A percentile compares a stretch with the other conserved stretches of the same genome.
Conservation (phyloP, 83 land plant genomes). For the Picea abies region DNA sequence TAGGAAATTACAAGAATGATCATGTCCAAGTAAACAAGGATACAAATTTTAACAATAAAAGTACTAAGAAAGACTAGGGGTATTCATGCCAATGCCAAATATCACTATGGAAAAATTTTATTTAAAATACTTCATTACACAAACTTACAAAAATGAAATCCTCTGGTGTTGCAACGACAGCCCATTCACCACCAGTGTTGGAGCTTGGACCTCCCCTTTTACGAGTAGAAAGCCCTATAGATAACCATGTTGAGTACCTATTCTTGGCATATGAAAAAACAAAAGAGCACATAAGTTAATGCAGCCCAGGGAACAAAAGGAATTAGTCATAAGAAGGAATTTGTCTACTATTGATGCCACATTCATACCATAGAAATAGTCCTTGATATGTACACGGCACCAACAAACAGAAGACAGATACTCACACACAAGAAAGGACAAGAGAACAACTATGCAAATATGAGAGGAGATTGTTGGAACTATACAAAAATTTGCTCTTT, state of each 20-base stretch:
- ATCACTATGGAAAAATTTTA: not conserved
- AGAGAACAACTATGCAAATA: too few relatives aligned
- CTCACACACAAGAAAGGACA: too few relatives aligned
- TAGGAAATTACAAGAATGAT: not conserved
- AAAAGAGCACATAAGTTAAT: not conserved
- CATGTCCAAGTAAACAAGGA: not conserved
- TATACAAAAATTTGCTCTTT: too few relatives aligned
- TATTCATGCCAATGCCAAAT: not conserved
- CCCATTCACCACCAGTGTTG: slow-evolving; percentile 71
- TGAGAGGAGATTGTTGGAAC: too few relatives aligned
- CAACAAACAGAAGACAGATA: too few relatives aligned
- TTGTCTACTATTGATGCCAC: not conserved
- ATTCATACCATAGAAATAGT: not conserved
- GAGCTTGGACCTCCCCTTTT: slow-evolving; percentile 41
- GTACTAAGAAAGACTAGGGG: not conserved
- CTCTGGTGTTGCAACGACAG: slow-evolving; percentile 65
- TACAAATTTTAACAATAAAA: not conserved
- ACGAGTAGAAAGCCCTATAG: slow-evolving; percentile 74
- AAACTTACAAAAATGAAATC: slow-evolving; percentile 80
- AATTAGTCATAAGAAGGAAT: too few relatives aligned
- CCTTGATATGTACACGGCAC: too few relatives aligned
- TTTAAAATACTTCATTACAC: not conserved
- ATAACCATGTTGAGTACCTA: slow-evolving; percentile 86
- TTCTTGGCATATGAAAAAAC: not conserved
- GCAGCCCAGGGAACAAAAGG: not conserved